These are phyloP conservation scores for Sporisorium sorghi DNA, from an alignment of 1,284 basidiomycete genomes.

Conservation along the genomic window DNA sequence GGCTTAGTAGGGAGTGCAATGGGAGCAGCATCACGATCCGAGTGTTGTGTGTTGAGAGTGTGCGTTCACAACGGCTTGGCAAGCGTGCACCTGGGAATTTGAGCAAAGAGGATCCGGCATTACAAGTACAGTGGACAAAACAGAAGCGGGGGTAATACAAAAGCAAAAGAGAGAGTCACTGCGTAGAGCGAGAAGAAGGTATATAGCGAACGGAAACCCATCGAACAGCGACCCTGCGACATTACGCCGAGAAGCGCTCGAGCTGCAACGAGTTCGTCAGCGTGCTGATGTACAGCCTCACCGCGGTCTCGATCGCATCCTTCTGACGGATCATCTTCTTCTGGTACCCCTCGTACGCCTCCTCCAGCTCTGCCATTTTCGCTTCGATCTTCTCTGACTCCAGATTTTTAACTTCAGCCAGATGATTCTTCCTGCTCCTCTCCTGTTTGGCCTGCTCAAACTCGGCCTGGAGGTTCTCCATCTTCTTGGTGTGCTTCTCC, in stretches of 20 bases:
- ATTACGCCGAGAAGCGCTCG: conserved; percentile 34
- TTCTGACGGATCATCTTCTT: conserved; percentile 50
- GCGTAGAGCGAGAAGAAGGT: too few relatives aligned
- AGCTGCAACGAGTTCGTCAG: conserved; percentile 42
- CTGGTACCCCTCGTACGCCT: conserved; percentile 43
- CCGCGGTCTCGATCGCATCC: conserved; percentile 48
- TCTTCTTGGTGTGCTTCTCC: conserved; percentile 46
- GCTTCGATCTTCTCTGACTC: conserved; percentile 53
- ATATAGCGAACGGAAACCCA: conserved; percentile 16
- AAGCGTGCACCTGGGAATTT: too few relatives aligned
- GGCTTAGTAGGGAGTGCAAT: neutral
- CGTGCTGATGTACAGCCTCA: conserved; percentile 43
- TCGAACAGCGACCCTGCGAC: neutral
- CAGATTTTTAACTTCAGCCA: conserved; percentile 37
- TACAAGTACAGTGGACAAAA: conserved; percentile 19
- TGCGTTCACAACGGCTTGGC: too few relatives aligned
- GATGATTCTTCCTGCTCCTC: conserved; percentile 30
- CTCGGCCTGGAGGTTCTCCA: conserved; percentile 46
- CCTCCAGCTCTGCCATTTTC: conserved; percentile 46
- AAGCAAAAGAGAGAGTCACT: too few relatives aligned
- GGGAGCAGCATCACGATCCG: neutral
- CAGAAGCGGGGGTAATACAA: too few relatives aligned
- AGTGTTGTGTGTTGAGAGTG: too few relatives aligned
- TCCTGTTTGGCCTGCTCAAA: conserved; percentile 47
- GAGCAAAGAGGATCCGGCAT: too few relatives aligned